Conservation (phyloP, 2,329 filamentous ascomycete genomes). For the Trichoderma cornu-damae region DNA sequence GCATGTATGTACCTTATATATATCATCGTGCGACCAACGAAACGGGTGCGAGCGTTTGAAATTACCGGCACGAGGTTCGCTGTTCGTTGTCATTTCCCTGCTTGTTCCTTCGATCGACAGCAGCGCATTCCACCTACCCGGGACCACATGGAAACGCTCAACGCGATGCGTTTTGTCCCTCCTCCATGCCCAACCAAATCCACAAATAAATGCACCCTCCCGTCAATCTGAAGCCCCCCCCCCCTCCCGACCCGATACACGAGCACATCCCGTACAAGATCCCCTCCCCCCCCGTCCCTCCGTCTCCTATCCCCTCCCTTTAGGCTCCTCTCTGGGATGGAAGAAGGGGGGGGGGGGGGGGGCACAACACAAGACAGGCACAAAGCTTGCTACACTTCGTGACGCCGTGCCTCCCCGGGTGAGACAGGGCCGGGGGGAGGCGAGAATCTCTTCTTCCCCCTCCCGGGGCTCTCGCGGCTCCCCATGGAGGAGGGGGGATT, state of each 20-base stretch:
- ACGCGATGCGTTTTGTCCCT: no score
- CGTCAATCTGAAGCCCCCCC: not conserved
- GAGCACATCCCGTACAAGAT: not conserved
- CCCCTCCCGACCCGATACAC: not conserved
- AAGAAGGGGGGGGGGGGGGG: not conserved
- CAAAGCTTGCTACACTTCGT: not conserved
- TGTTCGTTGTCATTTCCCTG: no score
- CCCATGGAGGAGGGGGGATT: not conserved
- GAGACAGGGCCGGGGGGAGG: conserved; percentile 2
- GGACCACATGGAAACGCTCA: no score
- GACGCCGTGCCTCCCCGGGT: not conserved
- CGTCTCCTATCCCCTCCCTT: not conserved
- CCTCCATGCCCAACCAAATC: not conserved
- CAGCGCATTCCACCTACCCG: not conserved
- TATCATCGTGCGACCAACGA: no score
- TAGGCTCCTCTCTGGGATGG: not conserved
- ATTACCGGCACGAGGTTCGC: no score
- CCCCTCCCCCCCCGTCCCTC: not conserved
- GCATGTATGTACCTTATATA: no score
- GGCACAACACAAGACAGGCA: not conserved
- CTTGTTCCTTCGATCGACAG: no score
- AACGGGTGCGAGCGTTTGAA: no score
- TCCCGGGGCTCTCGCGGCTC: no score
- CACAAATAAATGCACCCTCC: not conserved
- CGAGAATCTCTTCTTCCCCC: conserved; percentile 3